These are phyloP conservation scores for Amphichorda felina DNA, from an alignment of 2,329 filamentous ascomycete species.

Conservation along the genomic window DNA sequence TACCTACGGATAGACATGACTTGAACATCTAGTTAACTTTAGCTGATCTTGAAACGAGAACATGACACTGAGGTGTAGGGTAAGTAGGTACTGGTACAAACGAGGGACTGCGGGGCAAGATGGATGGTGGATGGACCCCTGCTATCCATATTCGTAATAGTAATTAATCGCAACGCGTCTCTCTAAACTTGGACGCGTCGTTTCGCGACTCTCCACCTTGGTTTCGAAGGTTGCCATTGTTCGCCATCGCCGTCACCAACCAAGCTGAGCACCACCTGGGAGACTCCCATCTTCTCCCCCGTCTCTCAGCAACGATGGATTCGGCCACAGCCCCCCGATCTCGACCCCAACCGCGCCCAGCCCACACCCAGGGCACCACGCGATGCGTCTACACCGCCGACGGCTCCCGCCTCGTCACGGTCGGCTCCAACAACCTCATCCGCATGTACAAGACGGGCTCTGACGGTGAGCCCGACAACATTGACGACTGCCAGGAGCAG, in stretches of 20 bases:
- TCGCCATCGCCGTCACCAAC: too few species aligned
- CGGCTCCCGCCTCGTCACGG: slow-evolving; percentile 77
- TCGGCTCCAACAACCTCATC: slow-evolving; percentile 86
- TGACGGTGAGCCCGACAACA: slow-evolving; percentile 82
- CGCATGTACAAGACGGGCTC: slow-evolving; percentile 86
- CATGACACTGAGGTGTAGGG: neutral
- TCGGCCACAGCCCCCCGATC: slow-evolving; percentile 6
- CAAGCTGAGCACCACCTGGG: too few species aligned
- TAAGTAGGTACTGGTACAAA: neutral
- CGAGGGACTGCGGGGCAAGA: too few species aligned
- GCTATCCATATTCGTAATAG: too few species aligned
- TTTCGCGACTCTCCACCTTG: neutral
- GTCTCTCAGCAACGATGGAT: too few species aligned
- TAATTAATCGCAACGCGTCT: slow-evolving; percentile 26
- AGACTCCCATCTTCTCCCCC: neutral
- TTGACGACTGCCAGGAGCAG: slow-evolving; percentile 83
- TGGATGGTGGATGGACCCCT: too few species aligned
- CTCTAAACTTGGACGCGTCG: neutral
- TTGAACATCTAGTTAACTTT: too few species aligned
- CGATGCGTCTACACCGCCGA: slow-evolving; percentile 83
- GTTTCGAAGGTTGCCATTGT: too few species aligned
- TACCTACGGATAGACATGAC: too few species aligned
- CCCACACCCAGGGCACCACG: slow-evolving; percentile 75
- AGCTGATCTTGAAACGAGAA: too few species aligned
- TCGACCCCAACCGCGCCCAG: slow-evolving; percentile 52